A percentile compares a stretch with the other conserved stretches of the same genome.
Conservation (phyloP, 176 grass and related monocot genomes). For the Canna indica region DNA sequence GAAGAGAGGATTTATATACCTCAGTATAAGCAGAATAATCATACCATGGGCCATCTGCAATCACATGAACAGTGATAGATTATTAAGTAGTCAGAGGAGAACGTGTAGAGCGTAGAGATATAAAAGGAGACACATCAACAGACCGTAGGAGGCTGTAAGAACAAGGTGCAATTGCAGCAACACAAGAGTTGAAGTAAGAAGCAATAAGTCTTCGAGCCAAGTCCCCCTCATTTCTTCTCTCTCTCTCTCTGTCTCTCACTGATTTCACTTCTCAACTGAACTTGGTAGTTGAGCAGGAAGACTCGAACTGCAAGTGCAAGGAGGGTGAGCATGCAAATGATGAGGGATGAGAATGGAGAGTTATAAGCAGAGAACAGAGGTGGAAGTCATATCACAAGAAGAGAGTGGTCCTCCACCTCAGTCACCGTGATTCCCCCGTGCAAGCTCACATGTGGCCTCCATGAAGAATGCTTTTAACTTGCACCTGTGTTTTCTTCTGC, state of each 20-base stretch:
- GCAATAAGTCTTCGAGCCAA: not conserved
- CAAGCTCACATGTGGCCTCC: slow-evolving; percentile 8
- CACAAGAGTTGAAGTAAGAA: not conserved
- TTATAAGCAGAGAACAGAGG: not conserved
- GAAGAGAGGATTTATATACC: slow-evolving; percentile 4
- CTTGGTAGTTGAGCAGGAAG: too few species aligned
- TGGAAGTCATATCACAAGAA: not conserved
- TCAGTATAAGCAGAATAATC: slow-evolving; percentile 44
- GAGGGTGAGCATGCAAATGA: not conserved
- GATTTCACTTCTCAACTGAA: not conserved
- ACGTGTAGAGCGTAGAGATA: too few species aligned
- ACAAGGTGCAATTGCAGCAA: not conserved
- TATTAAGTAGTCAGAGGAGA: not conserved
- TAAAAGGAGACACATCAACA: not conserved
- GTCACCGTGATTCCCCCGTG: not conserved
- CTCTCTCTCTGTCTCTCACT: not conserved
- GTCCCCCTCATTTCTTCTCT: not conserved
- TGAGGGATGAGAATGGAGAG: not conserved
- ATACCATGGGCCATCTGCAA: slow-evolving; percentile 24
- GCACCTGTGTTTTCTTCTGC: not conserved
- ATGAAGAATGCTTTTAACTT: not conserved
- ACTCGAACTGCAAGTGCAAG: not conserved
- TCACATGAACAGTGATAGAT: too few species aligned
- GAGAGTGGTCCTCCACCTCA: not conserved
- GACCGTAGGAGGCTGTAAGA: not conserved